phyloP scores from a whole-genome alignment of 2,329 filamentous ascomycete species.

The Ophiocordyceps australis region DNA sequence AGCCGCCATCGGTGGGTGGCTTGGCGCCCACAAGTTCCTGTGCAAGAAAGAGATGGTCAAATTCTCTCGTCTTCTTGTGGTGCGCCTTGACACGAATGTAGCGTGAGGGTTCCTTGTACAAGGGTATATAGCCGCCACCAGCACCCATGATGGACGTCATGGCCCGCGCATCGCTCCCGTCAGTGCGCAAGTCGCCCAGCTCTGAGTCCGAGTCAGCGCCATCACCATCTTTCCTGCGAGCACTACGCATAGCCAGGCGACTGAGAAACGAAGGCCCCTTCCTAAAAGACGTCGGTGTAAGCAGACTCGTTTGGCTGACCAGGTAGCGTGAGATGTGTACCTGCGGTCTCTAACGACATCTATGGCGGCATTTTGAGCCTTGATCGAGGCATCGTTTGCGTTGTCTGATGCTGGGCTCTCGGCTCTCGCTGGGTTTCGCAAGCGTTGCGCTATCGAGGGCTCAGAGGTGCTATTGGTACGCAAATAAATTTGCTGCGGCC shows the following conservation, averaged over 20 bases:
- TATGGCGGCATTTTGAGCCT: conserved; percentile 16
- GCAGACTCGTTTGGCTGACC: too few species aligned
- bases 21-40: conserved; percentile 63
- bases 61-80: conserved; percentile 66
- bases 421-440: conserved; percentile 30
- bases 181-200: conserved; percentile 45
- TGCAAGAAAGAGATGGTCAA: conserved; percentile 76
- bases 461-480: conserved; percentile 17
- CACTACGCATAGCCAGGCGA: conserved; percentile 51
- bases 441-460: conserved; percentile 32
- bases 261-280: conserved; percentile 86
- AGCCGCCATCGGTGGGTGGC: conserved; percentile 11
- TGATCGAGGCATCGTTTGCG: conserved; percentile 20
- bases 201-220: conserved; percentile 51
- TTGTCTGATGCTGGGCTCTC: conserved; percentile 30
- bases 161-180: conserved; percentile 68
- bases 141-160: conserved; percentile 61
- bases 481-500: conserved; percentile 18
- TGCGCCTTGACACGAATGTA: conserved; percentile 76
- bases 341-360: conserved; percentile 44
- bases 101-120: conserved; percentile 72
- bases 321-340: too few species aligned
- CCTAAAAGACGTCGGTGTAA: conserved; percentile 31
- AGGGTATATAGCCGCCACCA: conserved; percentile 57
- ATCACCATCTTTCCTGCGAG: conserved; percentile 53